Conservation (phyloP, 2,329 filamentous ascomycete genomes). For the Phyllosticta paracitricarpa region DNA sequence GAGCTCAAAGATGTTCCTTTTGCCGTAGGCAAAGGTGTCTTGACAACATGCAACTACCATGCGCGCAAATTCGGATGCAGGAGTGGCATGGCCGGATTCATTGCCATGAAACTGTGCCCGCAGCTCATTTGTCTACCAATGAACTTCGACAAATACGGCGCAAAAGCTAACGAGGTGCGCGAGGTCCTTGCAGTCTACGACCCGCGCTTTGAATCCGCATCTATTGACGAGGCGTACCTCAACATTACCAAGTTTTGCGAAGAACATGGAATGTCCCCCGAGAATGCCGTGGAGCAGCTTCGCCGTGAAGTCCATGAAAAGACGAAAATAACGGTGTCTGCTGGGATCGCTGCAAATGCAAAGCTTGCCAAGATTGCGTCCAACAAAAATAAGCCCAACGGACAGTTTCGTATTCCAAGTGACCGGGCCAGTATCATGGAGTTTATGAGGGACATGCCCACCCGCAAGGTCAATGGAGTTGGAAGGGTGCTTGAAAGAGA, state of each 20-base stretch:
- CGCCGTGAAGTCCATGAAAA: slow-evolving; percentile 64
- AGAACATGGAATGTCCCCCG: slow-evolving; percentile 56
- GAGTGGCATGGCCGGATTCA: slow-evolving; percentile 92
- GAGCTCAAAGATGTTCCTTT: slow-evolving; percentile 82
- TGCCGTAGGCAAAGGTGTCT: slow-evolving; percentile 68
- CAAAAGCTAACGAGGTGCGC: slow-evolving; percentile 82
- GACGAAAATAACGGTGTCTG: slow-evolving; percentile 80
- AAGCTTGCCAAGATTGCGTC: slow-evolving; percentile 92
- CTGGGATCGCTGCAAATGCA: slow-evolving; percentile 87
- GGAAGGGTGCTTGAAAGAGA: slow-evolving; percentile 89
- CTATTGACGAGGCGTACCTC: slow-evolving; percentile 91
- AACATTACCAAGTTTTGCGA: slow-evolving; percentile 82
- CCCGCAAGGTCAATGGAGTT: slow-evolving; percentile 89
- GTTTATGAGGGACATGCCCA: slow-evolving; percentile 77
- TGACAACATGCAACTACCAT: slow-evolving; percentile 75
- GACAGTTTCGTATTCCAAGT: slow-evolving; percentile 68
- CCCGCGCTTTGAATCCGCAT: slow-evolving; percentile 80
- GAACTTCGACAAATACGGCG: slow-evolving; percentile 83
- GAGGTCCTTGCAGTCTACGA: slow-evolving; percentile 81
- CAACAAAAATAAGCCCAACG: slow-evolving; percentile 94
- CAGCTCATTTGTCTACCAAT: slow-evolving; percentile 70
- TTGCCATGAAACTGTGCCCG: slow-evolving; percentile 89
- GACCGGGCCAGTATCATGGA: slow-evolving; percentile 66
- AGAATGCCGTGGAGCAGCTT: slow-evolving; percentile 67
- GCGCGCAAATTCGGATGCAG: slow-evolving; percentile 84